Evolutionary conservation across 2,329 filamentous ascomycete genomes (phyloP), one percentile per base, ranked within the genome.

Genomic region (Fusarium sp.): DNA sequence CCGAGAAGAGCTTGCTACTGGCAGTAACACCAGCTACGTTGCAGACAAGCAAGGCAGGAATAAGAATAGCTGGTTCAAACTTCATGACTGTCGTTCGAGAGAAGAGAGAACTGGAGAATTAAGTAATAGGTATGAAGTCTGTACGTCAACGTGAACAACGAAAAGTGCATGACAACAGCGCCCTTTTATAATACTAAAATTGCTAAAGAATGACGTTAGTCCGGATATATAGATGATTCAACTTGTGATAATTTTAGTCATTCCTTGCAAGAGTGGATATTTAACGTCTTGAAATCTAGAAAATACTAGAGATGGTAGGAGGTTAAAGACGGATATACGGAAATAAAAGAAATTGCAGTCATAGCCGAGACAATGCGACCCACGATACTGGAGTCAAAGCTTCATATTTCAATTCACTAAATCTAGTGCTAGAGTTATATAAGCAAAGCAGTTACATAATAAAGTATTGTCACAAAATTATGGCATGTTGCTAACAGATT

Each of bases 1-100:
- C 70, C 5, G 62, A 64, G 7, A 74, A 45, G 5, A 74, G 58
- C 14, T 55, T 73, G 7, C 18, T 56, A 5, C 36, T 20, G 5
- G 66, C 41, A 15, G 41, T n/a, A 18, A 18, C 59, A 10, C 17
- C 22, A 13, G 28, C 45, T 66, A 18, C 31, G 20, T 24, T 36
- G 17, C 24, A n/a, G 24, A 35, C 33, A 18, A 55, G 38, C 20
- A 22, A 45, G 15, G 24, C 31, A 38, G 24, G 20, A 31, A 33
- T 14, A 22, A 3, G 26, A n/a, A 62, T 11, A 6, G 22, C 6
- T 38, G 6, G 14, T 31, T 20, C 26, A 13, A 36, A 18, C n/a
- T 24, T 61, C 58, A 54, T 61, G 15, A 17, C 58, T 17, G 15
- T 31, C 18, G 5, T 45, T 57, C 2, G 6, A 13, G 7, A 24